Percentiles rank a stretch among this genome's conserved stretches.
phyloP scores from a whole-genome alignment of 345 rosid species.

The Garcia nutans region DNA sequence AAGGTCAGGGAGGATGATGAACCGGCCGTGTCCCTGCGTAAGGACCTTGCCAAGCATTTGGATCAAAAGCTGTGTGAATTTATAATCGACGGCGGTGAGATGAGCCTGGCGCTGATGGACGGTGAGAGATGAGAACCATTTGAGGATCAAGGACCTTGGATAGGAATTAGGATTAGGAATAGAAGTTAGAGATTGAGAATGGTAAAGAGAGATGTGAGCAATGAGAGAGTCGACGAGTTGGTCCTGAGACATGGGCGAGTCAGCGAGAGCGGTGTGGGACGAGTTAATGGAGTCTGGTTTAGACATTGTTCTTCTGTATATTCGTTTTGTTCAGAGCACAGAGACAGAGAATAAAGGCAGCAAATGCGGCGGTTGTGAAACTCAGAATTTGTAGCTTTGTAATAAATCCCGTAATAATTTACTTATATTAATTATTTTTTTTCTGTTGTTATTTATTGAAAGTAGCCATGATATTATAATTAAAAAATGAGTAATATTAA shows the following conservation, averaged over 20 bases:
- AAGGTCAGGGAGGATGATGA: slow-evolving; percentile 84
- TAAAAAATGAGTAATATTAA: no score
- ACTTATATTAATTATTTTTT: background rate
- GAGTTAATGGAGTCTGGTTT: slow-evolving; percentile 25
- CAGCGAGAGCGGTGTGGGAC: slow-evolving; percentile 13
- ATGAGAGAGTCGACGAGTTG: slow-evolving; percentile 77
- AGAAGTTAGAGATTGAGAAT: slow-evolving; percentile 43
- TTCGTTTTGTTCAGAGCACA: background rate
- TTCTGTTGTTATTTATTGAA: no score
- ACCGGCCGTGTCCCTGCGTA: slow-evolving; percentile 60
- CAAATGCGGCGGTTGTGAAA: background rate
- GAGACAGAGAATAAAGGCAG: background rate
- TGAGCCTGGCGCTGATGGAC: slow-evolving; percentile 72
- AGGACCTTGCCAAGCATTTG: slow-evolving; percentile 72
- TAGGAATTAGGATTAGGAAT: slow-evolving; percentile 33
- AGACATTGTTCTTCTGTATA: slow-evolving; percentile 23
- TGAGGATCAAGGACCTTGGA: slow-evolving; percentile 64
- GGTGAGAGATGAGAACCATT: slow-evolving; percentile 83
- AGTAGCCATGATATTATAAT: no score
- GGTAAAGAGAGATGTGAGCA: slow-evolving; percentile 84
- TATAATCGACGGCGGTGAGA: slow-evolving; percentile 64
- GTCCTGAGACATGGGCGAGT: slow-evolving; percentile 49
- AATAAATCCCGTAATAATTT: slow-evolving; percentile 2
- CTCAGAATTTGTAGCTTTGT: background rate
- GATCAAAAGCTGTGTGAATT: slow-evolving; percentile 56